These are phyloP conservation scores for Acaromyces ingoldii DNA, from an alignment of 1,284 basidiomycete genomes.

Conservation along the genomic window DNA sequence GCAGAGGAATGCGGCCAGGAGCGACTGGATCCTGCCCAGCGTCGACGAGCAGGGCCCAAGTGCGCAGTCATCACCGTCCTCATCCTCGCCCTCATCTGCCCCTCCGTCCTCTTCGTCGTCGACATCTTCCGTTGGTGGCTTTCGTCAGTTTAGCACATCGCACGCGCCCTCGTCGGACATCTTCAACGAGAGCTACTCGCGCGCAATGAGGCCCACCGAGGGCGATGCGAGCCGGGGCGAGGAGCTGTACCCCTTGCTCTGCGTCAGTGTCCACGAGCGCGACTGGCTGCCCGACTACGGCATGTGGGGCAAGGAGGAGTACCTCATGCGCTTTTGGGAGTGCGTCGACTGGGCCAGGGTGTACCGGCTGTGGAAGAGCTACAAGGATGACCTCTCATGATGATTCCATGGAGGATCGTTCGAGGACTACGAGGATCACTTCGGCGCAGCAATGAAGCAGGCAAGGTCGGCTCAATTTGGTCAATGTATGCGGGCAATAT, in stretches of 20 bases:
- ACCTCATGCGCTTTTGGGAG: conserved; percentile 82
- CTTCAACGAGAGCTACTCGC: conserved; percentile 1
- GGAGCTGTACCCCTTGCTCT: conserved; percentile 71
- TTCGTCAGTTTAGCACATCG: too few species aligned
- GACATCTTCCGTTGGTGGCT: background rate
- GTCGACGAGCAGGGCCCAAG: conserved; percentile 27
- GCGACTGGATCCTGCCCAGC: conserved; percentile 27
- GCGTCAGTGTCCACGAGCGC: conserved; percentile 81
- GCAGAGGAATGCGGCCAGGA: conserved; percentile 20
- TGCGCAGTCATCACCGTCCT: conserved; percentile 40
- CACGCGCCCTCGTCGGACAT: background rate
- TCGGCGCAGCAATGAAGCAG: too few species aligned
- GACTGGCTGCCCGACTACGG: conserved; percentile 86
- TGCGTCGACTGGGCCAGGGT: conserved; percentile 72
- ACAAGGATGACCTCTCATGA: too few species aligned
- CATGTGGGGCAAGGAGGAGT: conserved; percentile 87
- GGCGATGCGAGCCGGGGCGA: conserved; percentile 54
- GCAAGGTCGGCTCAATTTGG: too few species aligned
- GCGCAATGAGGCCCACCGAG: too few species aligned
- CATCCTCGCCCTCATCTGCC: conserved; percentile 16
- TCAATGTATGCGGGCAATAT: too few species aligned
- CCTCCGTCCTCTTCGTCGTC: conserved; percentile 1
- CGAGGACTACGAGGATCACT: too few species aligned
- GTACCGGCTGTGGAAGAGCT: conserved; percentile 14
- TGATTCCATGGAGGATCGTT: too few species aligned